Evolutionary conservation across 2,329 filamentous ascomycete species (phyloP).

Genomic region (Xylaria sp.): DNA sequence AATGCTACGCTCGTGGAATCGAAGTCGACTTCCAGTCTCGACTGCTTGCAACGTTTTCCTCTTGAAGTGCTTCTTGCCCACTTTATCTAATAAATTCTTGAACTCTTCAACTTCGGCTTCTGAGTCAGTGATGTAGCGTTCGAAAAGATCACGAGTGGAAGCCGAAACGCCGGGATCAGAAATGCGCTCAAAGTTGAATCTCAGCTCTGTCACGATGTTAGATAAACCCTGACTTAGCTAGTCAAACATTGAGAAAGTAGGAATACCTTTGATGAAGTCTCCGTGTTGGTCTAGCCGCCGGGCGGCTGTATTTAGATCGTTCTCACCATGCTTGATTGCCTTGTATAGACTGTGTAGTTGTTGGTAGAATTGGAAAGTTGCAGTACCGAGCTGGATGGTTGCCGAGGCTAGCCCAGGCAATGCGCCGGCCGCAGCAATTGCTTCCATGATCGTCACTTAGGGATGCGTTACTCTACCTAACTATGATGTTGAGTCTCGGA

Average conservation of each 20-base stretch:
- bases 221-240: not conserved
- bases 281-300: constrained; percentile 16
- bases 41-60: constrained; percentile 8
- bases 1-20: constrained; percentile 18
- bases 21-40: constrained; percentile 19
- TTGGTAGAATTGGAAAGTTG: constrained; percentile 22
- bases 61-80: constrained; percentile 19
- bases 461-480: no score
- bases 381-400: constrained; percentile 17
- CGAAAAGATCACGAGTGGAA: constrained; percentile 1
- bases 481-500: not conserved
- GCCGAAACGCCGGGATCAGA: not conserved
- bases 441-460: not conserved
- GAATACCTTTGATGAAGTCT: constrained; percentile 18
- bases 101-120: constrained; percentile 17
- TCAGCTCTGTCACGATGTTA: constrained; percentile 9
- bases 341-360: constrained; percentile 18
- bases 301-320: constrained; percentile 6
- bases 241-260: not conserved
- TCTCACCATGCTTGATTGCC: constrained; percentile 16
- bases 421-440: constrained; percentile 19
- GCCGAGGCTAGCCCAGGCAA: constrained; percentile 19
- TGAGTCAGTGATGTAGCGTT: constrained; percentile 10
- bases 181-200: constrained; percentile 12
- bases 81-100: constrained; percentile 8